Evolutionary conservation across 2,329 filamentous ascomycete genomes (phyloP).

Genomic region (Colletotrichum tamarilloi): DNA sequence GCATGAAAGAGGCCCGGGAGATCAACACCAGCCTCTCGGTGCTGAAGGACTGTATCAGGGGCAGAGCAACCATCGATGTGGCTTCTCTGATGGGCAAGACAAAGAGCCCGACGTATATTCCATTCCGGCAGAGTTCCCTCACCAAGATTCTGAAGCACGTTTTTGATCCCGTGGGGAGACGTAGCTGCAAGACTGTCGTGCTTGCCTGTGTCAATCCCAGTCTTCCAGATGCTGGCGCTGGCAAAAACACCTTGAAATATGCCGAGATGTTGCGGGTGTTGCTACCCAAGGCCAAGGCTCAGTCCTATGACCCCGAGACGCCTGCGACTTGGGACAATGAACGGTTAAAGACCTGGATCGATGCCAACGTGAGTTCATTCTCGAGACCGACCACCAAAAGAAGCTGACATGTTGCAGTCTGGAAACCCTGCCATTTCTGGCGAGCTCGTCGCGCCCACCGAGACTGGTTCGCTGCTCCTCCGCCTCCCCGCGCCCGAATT

Average conservation of each 20-base stretch:
- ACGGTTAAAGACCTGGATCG: slow-evolving; percentile 52
- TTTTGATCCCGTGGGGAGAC: slow-evolving; percentile 55
- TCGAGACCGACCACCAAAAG: no score
- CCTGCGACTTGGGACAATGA: slow-evolving; percentile 54
- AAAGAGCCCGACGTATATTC: slow-evolving; percentile 52
- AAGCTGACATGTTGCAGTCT: slow-evolving; percentile 44
- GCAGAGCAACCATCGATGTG: slow-evolving; percentile 50
- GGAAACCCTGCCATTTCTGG: slow-evolving; percentile 49
- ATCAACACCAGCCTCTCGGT: slow-evolving; percentile 61
- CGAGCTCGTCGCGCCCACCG: slow-evolving; percentile 49
- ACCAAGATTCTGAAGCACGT: slow-evolving; percentile 62
- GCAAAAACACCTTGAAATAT: slow-evolving; percentile 61
- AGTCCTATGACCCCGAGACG: slow-evolving; percentile 40
- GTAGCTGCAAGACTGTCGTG: slow-evolving; percentile 55
- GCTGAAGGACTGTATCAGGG: slow-evolving; percentile 64
- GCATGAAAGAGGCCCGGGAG: slow-evolving; percentile 58
- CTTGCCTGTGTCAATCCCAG: slow-evolving; percentile 61
- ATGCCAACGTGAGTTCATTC: slow-evolving; percentile 48
- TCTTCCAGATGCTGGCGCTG: slow-evolving; percentile 54
- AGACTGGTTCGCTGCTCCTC: slow-evolving; percentile 55
- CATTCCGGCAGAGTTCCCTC: slow-evolving; percentile 58
- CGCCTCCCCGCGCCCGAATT: slow-evolving; percentile 53
- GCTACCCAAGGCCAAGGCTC: slow-evolving; percentile 42
- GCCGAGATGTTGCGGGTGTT: slow-evolving; percentile 58
- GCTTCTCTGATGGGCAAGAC: slow-evolving; percentile 13